A percentile compares a stretch with the other conserved stretches of the same genome.
Conservation (phyloP, 148 eudicot species). For the Nepenthes mirabilis region DNA sequence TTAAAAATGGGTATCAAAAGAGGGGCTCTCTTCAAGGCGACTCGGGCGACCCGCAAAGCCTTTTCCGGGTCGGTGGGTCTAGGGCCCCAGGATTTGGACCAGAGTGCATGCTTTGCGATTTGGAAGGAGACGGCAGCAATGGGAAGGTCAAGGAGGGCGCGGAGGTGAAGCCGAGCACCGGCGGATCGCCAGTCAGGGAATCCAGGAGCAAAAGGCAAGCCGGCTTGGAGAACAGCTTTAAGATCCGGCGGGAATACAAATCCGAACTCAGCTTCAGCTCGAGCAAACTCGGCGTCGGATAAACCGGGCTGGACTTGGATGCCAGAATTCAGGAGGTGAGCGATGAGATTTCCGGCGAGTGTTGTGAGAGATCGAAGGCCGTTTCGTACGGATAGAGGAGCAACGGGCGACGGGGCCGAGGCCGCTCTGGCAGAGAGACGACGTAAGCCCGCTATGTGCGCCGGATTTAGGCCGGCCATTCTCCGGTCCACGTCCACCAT, state of each 20-base stretch:
- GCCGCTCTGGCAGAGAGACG: constrained; percentile 92
- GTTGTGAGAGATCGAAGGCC: constrained; percentile 52
- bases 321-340: constrained; percentile 42
- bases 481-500: constrained; percentile 97
- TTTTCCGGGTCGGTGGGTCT: constrained; percentile 57
- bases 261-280: constrained; percentile 75
- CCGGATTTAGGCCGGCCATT: constrained; percentile 68
- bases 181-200: constrained; percentile 81
- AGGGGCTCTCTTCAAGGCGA: constrained; percentile 59
- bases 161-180: constrained; percentile 47
- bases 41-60: constrained; percentile 51
- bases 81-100: constrained; percentile 76
- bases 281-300: constrained; percentile 62
- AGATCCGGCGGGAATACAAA: constrained; percentile 84
- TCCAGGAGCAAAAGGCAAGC: constrained; percentile 70
- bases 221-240: constrained; percentile 64
- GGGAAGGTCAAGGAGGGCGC: constrained; percentile 64
- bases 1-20: constrained; percentile 70
- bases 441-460: constrained; percentile 81
- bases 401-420: constrained; percentile 15
- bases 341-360: constrained; percentile 46
- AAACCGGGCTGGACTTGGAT: constrained; percentile 59
- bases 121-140: constrained; percentile 70
- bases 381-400: constrained; percentile 15
- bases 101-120: constrained; percentile 45